Conservation (phyloP, 2,329 filamentous ascomycete genomes). For the Leptographium lundbergii region DNA sequence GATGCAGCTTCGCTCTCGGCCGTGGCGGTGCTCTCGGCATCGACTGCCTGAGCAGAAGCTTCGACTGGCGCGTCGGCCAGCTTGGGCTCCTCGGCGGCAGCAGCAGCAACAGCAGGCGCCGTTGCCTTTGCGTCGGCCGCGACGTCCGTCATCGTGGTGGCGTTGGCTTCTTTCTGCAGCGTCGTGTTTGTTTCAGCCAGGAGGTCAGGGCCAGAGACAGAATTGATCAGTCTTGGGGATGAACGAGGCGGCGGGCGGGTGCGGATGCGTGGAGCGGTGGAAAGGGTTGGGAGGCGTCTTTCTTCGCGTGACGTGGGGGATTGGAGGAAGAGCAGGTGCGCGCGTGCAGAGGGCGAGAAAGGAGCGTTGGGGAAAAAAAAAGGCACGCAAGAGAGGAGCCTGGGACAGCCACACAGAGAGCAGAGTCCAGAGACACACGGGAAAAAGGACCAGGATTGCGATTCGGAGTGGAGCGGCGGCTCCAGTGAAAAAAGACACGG, state of each 20-base stretch:
- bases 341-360: constrained; percentile 4
- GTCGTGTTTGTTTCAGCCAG: background rate
- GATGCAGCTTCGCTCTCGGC: background rate
- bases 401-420: background rate
- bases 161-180: background rate
- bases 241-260: background rate
- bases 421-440: background rate
- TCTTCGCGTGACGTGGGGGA: constrained; percentile 12
- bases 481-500: background rate
- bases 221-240: background rate
- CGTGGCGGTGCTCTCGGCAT: background rate
- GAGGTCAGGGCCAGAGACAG: background rate
- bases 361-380: background rate
- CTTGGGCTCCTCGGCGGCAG: constrained; percentile 5
- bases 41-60: background rate
- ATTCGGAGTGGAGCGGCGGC: background rate
- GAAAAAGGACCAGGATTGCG: background rate
- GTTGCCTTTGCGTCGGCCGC: constrained; percentile 6
- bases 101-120: background rate
- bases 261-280: background rate
- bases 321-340: constrained; percentile 5
- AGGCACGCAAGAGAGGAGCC: background rate
- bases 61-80: background rate
- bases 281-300: background rate
- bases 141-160: constrained; percentile 7